Evolutionary conservation across 2,329 filamentous ascomycete genomes (phyloP), one percentile per base, ranked within the genome.

Genomic region (Penicillium hesseltinei): DNA sequence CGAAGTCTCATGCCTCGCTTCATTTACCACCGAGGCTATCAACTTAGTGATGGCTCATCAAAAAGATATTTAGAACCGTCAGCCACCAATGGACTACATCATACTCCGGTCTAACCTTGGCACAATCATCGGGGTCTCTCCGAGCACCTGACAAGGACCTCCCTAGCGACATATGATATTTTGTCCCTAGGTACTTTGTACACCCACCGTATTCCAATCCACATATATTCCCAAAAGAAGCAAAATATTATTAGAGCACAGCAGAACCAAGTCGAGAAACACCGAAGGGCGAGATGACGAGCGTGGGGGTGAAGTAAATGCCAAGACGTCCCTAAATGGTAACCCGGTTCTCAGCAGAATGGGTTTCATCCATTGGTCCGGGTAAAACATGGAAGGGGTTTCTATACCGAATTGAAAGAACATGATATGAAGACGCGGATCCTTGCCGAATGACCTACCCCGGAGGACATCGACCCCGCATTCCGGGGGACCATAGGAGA

Each of bases 301-400:
- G 52, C 36, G 52, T 50, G 47, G 46, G 39, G 39, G n/a, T 55
- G 13, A 54, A 50, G 38, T 25, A 23, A 44, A 43, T 31, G 53
- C 39, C 45, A 55, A 50, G 52, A 36, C 10, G 17, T 44, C 46
- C 52, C 5, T 15, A 42, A 33, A 5, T n/a, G 23, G 36, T 33
- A 48, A 27, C 38, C 45, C 38, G 31, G 19, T 13, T 11, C 9
- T 45, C 19, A 19, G 10, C 13, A 49, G n/a, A 29, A 33, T 19
- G 21, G 15, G 19, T 25, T 33, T 23, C 29, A 27, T 11, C 4
- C 3, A 48, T 48, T 49, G 13, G 47, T 8, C 13, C 35, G 7
- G 23, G 17, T 27, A 27, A n/a, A 17, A 38, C 13, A 27, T 10
- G 9, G 13, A 5, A 48, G 15, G 17, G 8, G 10, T 8, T 33